Evolutionary conservation across 108 stramenopile species (phyloP), one percentile per base, ranked within the genome.

Genomic region (Stephanodiscus triporus): DNA sequence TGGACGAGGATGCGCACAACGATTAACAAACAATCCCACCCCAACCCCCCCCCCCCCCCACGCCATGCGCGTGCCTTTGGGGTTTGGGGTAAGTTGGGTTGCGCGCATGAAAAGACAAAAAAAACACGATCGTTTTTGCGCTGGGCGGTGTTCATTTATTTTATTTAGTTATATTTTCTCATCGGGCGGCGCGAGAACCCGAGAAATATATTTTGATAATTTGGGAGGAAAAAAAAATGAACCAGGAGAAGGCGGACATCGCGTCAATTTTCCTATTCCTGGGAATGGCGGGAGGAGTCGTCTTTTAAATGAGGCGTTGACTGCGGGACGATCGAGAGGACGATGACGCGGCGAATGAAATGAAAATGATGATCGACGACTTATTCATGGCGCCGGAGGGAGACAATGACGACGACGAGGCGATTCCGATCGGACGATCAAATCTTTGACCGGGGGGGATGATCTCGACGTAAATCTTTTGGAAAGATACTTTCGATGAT

Each of bases 1-100:
- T 71, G 16, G 58, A 71, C 26, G 70, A 71, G 59, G 70, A 71
- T 48, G 70, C 70, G 17, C 70, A 71, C 40, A 23, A 51, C 9
- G 66, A 67, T 40, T 51, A 29, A 20, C 51, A 67, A 27, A 26
- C 9, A 19, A 55, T 23, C 20, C 20, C 20, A 45, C 43, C 8
- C 43, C 43, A 45, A 45, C 13, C 13, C 8, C 13, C 13, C 43
- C 8, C n/a, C n/a, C n/a, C n/a, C n/a, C n/a, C n/a, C n/a, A n/a
- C n/a, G n/a, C n/a, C n/a, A n/a, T n/a, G n/a, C n/a, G n/a, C n/a
- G n/a, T n/a, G n/a, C n/a, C n/a, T n/a, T n/a, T n/a, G n/a, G n/a
- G n/a, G n/a, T n/a, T n/a, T n/a, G n/a, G n/a, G n/a, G n/a, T n/a
- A n/a, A n/a, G n/a, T n/a, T n/a, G n/a, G n/a, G n/a, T n/a, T n/a